These are phyloP conservation scores for Gastroboletus turbinatus DNA, from an alignment of 1,284 basidiomycete species.

Conservation along the genomic window DNA sequence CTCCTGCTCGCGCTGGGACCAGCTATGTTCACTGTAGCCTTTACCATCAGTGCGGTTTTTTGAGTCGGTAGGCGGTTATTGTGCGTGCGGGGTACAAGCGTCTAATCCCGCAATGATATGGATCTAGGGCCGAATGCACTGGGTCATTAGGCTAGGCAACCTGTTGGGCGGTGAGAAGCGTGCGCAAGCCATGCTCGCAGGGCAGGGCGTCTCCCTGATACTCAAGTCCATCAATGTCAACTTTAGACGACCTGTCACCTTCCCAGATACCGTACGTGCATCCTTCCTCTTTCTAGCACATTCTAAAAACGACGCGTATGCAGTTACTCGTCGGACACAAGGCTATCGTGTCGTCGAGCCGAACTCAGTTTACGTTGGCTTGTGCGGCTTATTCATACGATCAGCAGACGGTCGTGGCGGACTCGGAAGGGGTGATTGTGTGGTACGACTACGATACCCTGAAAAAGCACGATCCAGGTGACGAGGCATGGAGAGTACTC, in stretches of 20 bases:
- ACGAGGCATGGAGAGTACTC: conserved; percentile 36
- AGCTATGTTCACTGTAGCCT: neutral
- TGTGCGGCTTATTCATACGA: conserved; percentile 61
- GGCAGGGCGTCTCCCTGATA: conserved; percentile 65
- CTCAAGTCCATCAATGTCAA: conserved; percentile 67
- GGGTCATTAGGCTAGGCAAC: conserved; percentile 56
- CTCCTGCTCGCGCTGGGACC: neutral
- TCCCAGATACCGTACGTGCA: conserved; percentile 62
- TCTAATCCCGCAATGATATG: conserved; percentile 2
- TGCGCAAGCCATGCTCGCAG: conserved; percentile 56
- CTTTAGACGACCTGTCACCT: conserved; percentile 67
- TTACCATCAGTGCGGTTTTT: conserved; percentile 55
- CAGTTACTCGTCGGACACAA: conserved; percentile 66
- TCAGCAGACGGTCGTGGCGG: conserved; percentile 61
- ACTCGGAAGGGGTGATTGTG: conserved; percentile 61
- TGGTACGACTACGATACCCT: conserved; percentile 76
- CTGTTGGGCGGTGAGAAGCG: conserved; percentile 57
- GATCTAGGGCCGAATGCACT: conserved; percentile 58
- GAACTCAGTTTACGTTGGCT: conserved; percentile 47
- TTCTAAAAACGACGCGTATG: neutral
- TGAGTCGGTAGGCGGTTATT: conserved; percentile 50
- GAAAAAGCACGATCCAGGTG: conserved; percentile 61
- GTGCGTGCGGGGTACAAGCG: no score
- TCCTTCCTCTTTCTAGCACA: neutral
- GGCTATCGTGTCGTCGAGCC: conserved; percentile 31